A percentile compares a stretch with the other conserved stretches of the same genome.
Evolutionary conservation across 2,329 filamentous ascomycete species (phyloP).

Genomic region (Rosellinia necatrix): DNA sequence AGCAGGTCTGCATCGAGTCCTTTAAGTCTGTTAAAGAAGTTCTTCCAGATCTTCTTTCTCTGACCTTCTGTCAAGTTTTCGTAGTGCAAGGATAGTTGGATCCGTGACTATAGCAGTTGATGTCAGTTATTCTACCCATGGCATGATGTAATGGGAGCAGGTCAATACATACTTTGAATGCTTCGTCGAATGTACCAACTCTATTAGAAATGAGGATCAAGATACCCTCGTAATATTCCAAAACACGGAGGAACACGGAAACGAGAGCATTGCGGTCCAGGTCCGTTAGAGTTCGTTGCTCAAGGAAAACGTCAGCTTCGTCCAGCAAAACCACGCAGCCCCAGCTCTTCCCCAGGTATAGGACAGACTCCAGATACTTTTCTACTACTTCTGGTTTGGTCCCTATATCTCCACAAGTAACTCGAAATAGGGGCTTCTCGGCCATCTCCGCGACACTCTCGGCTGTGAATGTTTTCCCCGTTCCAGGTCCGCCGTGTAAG

Average conservation of each 20-base stretch:
- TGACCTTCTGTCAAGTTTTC: constrained; percentile 9
- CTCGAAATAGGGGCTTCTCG: constrained; percentile 28
- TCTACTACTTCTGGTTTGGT: constrained; percentile 27
- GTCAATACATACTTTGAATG: too few species aligned
- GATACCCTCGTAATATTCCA: constrained; percentile 50
- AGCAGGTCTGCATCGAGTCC: background rate
- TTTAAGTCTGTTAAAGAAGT: background rate
- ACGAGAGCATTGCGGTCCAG: constrained; percentile 31
- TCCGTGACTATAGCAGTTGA: too few species aligned
- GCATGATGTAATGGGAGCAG: too few species aligned
- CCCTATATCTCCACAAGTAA: constrained; percentile 34
- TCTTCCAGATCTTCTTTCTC: background rate
- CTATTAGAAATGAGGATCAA: constrained; percentile 48
- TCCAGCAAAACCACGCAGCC: constrained; percentile 27
- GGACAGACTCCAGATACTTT: constrained; percentile 30
- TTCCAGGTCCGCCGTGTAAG: constrained; percentile 27
- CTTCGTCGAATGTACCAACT: constrained; percentile 33
- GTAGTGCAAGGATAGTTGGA: constrained; percentile 30
- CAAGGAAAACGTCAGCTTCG: constrained; percentile 14
- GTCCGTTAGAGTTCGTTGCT: constrained; percentile 25
- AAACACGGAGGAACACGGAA: constrained; percentile 43
- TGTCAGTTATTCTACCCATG: too few species aligned
- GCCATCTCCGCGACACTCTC: constrained; percentile 31
- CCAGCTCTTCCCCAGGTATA: constrained; percentile 31
- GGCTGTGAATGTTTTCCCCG: constrained; percentile 31